Conservation (phyloP, 108 stramenopile genomes). For the Stephanodiscus minutulus region DNA sequence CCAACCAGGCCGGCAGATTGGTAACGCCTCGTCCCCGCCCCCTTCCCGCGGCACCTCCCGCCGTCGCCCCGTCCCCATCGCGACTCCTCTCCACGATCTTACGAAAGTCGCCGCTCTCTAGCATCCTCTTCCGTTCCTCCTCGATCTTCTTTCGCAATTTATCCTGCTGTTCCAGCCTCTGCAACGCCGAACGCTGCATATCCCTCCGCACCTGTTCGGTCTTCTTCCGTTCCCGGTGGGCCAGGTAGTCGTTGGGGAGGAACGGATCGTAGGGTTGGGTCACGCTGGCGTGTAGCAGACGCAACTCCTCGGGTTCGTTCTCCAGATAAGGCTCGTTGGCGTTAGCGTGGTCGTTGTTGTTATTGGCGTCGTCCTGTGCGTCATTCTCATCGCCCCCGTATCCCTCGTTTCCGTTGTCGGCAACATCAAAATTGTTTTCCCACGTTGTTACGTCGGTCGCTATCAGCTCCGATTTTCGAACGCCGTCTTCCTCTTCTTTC, state of each 20-base stretch:
- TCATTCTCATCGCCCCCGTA: neutral
- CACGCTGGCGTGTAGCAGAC: constrained; percentile 48
- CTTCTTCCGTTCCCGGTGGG: constrained; percentile 69
- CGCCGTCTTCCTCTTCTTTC: too few species aligned
- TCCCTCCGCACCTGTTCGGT: constrained; percentile 44
- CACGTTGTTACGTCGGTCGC: constrained; percentile 1
- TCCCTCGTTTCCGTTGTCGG: neutral
- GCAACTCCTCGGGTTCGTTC: constrained; percentile 45
- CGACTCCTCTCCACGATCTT: constrained; percentile 46
- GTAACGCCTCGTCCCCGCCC: constrained; percentile 70
- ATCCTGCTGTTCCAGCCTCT: constrained; percentile 65
- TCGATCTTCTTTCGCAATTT: constrained; percentile 57
- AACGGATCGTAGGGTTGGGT: constrained; percentile 70
- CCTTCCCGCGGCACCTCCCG: constrained; percentile 50
- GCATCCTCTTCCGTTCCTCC: constrained; percentile 58
- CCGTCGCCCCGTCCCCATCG: constrained; percentile 4
- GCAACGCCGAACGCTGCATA: constrained; percentile 47
- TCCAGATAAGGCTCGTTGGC: constrained; percentile 28
- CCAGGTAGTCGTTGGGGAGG: constrained; percentile 82
- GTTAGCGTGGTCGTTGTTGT: constrained; percentile 7
- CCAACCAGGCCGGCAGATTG: constrained; percentile 88
- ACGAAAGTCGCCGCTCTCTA: constrained; percentile 37
- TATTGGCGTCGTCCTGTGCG: constrained; percentile 12
- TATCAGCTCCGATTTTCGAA: neutral
- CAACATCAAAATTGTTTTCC: neutral